These are phyloP conservation scores for Blastobotrys chiropterorum DNA, from an alignment of 805 yeast species.

Conservation along the genomic window DNA sequence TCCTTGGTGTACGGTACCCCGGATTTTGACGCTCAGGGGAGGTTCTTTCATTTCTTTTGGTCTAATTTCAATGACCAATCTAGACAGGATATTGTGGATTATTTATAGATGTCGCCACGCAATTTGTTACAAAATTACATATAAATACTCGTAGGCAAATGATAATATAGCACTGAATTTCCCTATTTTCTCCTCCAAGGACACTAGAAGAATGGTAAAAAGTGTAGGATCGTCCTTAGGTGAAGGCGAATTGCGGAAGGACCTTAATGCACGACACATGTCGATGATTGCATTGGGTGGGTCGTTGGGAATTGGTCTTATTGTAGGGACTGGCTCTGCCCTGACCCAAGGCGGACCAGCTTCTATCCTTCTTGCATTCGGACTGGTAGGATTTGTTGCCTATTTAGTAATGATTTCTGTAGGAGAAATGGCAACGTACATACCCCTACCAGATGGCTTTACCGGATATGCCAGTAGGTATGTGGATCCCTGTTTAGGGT, in stretches of 20 bases:
- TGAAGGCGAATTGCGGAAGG: conserved; percentile 27
- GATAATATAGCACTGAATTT: too few relatives aligned
- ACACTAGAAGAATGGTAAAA: too few relatives aligned
- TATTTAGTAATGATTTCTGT: conserved; percentile 4
- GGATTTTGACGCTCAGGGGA: too few relatives aligned
- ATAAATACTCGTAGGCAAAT: too few relatives aligned
- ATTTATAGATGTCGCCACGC: too few relatives aligned
- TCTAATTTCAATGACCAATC: too few relatives aligned
- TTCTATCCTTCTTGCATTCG: conserved; percentile 54
- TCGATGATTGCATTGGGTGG: conserved; percentile 77
- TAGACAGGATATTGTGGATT: too few relatives aligned
- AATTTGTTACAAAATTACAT: too few relatives aligned
- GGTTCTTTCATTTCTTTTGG: too few relatives aligned
- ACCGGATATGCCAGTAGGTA: conserved; percentile 69
- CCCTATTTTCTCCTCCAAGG: too few relatives aligned
- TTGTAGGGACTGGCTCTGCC: conserved; percentile 65
- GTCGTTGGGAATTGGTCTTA: conserved; percentile 74
- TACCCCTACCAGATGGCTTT: conserved; percentile 74
- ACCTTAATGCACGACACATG: conserved; percentile 61
- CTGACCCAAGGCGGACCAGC: conserved; percentile 66
- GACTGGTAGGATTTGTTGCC: conserved; percentile 15
- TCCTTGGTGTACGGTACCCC: too few relatives aligned
- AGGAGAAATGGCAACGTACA: conserved; percentile 67
- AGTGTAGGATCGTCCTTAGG: not conserved
- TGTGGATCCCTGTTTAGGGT: conserved; percentile 67